phyloP scores from a whole-genome alignment of 306 rosid species.

The Biancaea sappan region DNA sequence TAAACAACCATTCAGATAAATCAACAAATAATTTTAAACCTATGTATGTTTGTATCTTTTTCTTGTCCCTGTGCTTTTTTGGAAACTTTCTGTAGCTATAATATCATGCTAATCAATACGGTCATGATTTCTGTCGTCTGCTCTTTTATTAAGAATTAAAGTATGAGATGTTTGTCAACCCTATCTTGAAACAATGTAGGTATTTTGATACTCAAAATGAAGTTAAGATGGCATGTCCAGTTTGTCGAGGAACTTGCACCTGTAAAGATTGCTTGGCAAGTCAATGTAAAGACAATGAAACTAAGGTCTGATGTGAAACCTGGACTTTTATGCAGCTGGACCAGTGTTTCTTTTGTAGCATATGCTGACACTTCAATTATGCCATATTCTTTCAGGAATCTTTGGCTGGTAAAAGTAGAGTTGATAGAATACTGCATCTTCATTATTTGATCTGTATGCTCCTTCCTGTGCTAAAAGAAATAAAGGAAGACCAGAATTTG shows the following conservation, averaged over 20 bases:
- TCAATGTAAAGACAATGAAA: conserved; percentile 71
- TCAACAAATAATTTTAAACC: not conserved
- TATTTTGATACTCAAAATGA: conserved; percentile 82
- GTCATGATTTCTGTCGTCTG: conserved; percentile 10
- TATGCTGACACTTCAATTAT: conserved; percentile 42
- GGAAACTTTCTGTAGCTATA: conserved; percentile 6
- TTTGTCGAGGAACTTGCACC: conserved; percentile 85
- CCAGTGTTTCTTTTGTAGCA: conserved; percentile 30
- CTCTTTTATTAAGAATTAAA: conserved; percentile 14
- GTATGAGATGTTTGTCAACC: conserved; percentile 33
- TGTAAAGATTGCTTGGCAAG: conserved; percentile 82
- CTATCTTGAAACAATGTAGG: conserved; percentile 49
- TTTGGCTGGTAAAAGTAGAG: conserved; percentile 60
- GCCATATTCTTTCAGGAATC: conserved; percentile 58
- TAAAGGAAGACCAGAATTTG: conserved; percentile 63
- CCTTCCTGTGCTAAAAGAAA: conserved; percentile 85
- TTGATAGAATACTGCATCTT: conserved; percentile 66
- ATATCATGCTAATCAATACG: conserved; percentile 15
- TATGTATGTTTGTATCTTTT: not conserved
- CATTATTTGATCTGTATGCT: conserved; percentile 89
- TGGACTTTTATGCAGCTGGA: conserved; percentile 28
- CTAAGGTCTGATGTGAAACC: conserved; percentile 91
- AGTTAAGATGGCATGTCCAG: conserved; percentile 90
- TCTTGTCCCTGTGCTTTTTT: conserved; percentile 5
- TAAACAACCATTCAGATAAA: not conserved